These are phyloP conservation scores for Eimeria necatrix DNA, from an alignment of 169 alveolate species.

Conservation along the genomic window DNA sequence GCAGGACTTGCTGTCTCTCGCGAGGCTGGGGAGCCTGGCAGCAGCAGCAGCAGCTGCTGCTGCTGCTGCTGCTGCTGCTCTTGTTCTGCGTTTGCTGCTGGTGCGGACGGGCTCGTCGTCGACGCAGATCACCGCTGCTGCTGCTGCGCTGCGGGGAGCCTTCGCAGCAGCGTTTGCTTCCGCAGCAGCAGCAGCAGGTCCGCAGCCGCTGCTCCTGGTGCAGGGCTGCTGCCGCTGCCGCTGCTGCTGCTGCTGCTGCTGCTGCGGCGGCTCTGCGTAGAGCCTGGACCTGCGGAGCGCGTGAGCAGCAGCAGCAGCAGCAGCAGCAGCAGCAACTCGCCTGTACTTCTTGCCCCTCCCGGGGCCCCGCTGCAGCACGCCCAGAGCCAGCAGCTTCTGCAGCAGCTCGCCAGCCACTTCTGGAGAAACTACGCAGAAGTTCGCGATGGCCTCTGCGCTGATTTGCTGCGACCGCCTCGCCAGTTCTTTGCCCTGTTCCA, in stretches of 20 bases:
- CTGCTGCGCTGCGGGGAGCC: not conserved
- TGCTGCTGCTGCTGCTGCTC: slow-evolving; percentile 26
- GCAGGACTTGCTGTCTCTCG: not conserved
- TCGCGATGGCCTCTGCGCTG: not conserved
- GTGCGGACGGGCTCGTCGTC: not conserved
- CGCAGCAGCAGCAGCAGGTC: not conserved
- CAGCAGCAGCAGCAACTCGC: not conserved
- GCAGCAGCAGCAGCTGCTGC: slow-evolving; percentile 32
- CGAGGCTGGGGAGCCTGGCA: not conserved
- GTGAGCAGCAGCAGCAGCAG: not conserved
- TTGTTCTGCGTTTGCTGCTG: slow-evolving; percentile 5
- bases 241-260: not conserved
- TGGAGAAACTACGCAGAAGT: slow-evolving; percentile 24
- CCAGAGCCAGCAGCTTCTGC: not conserved
- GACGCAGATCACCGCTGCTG: not conserved
- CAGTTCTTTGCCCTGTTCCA: slow-evolving; percentile 15
- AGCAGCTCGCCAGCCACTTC: slow-evolving; percentile 28
- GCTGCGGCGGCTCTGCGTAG: slow-evolving; percentile 2
- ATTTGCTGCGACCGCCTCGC: not conserved
- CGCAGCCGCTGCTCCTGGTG: not conserved
- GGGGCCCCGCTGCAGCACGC: not conserved
- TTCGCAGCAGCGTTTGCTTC: not conserved
- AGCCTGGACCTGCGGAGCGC: not conserved
- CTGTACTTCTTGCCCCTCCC: slow-evolving; percentile 7
- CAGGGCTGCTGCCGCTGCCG: not conserved